Evolutionary conservation across 2,329 filamentous ascomycete species (phyloP).

Genomic region (Dothideomycetes sp.): DNA sequence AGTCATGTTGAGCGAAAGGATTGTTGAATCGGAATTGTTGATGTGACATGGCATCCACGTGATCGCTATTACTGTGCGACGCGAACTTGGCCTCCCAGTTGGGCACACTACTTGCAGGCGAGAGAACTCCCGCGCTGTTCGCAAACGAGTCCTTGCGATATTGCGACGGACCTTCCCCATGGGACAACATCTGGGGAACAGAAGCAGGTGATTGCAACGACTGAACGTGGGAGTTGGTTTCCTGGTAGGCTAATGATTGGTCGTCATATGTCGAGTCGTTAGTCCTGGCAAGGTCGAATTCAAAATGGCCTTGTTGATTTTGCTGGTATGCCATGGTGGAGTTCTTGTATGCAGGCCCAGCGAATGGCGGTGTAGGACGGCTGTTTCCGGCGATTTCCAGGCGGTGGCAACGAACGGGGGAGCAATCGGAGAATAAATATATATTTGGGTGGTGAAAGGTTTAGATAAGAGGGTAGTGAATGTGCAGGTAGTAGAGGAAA

Average conservation of each 20-base stretch:
- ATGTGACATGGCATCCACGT: constrained; percentile 11
- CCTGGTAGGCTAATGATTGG: neutral
- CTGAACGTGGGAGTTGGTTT: neutral
- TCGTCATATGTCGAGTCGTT: neutral
- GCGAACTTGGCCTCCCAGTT: constrained; percentile 19
- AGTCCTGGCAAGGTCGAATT: neutral
- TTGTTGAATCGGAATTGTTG: constrained; percentile 7
- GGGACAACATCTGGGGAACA: neutral
- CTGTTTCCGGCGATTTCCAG: neutral
- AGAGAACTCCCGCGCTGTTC: constrained; percentile 20
- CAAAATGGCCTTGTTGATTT: neutral
- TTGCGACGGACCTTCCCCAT: neutral
- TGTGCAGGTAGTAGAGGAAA: neutral
- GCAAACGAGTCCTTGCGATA: constrained; percentile 22
- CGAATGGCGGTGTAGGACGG: neutral
- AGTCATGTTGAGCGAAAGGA: constrained; percentile 3
- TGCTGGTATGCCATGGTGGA: neutral
- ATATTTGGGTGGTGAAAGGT: too few relatives aligned
- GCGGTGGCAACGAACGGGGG: neutral
- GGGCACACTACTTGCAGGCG: constrained; percentile 17
- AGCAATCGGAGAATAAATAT: neutral
- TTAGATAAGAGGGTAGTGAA: too few relatives aligned
- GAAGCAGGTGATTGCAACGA: neutral
- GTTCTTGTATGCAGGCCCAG: neutral
- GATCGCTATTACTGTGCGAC: constrained; percentile 9